Evolutionary conservation across 2,329 filamentous ascomycete genomes (phyloP), one percentile per base, ranked within the genome.

Genomic region (Fusarium dlaminii): DNA sequence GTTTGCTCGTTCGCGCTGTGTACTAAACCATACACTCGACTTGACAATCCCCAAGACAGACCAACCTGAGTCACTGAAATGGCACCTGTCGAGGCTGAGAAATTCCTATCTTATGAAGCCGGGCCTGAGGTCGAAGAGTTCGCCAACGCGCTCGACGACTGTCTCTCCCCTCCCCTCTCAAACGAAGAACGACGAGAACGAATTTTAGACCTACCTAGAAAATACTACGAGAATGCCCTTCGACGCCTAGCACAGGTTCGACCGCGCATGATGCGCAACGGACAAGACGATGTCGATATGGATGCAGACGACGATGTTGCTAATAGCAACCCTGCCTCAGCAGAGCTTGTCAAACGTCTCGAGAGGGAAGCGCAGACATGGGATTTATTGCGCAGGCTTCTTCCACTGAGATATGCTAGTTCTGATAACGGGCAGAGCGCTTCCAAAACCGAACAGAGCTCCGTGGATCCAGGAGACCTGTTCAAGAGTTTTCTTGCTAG

Each of bases 281-380:
- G 79, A 36, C 83, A 85, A 66, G 85, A 87, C 49, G 86, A 86
- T 54, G 85, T 86, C 63, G 87, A 87, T 55, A 88, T 90, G 84
- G 89, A 91, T 56, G 76, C 87, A 13, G 90, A 91, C 70, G 88
- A 89, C 45, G 85, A 86, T 22, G 79, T 82, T 34, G 77, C 77
- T 29, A 76, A 73, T 18, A 70, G 74, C 69, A 77, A 71, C 57
- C 72, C 68, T 51, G 74, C 74, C 66, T 77, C 76, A 45, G 70
- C 70, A 24, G 76, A 79, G 20, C 77, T 81, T 54, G 78, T 75
- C 55, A 79, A 72, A 88, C 78, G 88, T 63, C 92, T 94, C 87
- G 91, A 97, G 81, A 88, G 93, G 73, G 96, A 99, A 82, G 90
- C 91, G 45, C 94, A 97, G 77, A 96, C 95, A 1, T 99, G 96